Conservation (phyloP, 768 basidiomycete species). For the Termitomyces sp. region DNA sequence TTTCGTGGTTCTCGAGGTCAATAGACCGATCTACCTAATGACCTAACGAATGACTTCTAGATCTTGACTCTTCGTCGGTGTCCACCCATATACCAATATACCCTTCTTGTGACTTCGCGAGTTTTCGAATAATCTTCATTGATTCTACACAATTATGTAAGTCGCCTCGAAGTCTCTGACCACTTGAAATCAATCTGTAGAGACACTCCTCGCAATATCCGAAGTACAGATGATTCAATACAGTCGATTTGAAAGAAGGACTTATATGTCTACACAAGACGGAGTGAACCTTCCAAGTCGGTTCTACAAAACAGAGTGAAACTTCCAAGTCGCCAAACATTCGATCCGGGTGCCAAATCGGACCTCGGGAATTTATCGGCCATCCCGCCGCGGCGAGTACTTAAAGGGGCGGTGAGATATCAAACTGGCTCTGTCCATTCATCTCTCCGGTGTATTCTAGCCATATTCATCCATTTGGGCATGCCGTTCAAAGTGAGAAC, state of each 20-base stretch:
- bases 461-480: too few species aligned
- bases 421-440: too few species aligned
- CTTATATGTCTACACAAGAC: too few species aligned
- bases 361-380: too few species aligned
- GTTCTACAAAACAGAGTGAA: too few species aligned
- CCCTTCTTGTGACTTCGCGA: not conserved
- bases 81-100: not conserved
- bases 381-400: too few species aligned
- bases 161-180: not conserved
- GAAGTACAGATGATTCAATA: too few species aligned
- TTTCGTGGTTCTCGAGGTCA: not conserved
- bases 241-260: too few species aligned
- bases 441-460: not conserved
- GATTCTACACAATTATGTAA: not conserved
- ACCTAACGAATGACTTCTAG: not conserved
- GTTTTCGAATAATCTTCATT: not conserved
- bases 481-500: conserved; percentile 3
- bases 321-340: too few species aligned
- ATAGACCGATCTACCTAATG: not conserved
- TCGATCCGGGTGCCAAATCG: too few species aligned
- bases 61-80: not conserved
- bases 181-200: not conserved
- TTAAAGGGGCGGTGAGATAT: too few species aligned
- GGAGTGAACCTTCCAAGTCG: too few species aligned
- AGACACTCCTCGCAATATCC: not conserved